Evolutionary conservation across 1,139 yeast species (phyloP), one percentile per base, ranked within the genome.

Genomic region (Chernovozyma sophiae-reginae): DNA sequence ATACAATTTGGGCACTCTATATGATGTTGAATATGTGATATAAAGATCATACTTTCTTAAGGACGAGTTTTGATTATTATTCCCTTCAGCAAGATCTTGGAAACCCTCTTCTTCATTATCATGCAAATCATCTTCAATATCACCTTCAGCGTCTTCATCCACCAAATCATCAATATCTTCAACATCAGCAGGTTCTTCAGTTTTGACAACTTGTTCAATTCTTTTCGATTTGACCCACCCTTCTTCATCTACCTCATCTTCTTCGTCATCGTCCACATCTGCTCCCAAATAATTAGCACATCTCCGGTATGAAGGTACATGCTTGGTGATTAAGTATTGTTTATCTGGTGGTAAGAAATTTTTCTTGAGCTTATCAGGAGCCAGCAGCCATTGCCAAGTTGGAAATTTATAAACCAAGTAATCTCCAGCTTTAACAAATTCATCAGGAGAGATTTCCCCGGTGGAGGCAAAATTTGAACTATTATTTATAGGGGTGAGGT

Each of bases 391-490:
- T 45, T 81, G 78, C 98, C 99, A 92, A 0, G 97, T 94, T 2
- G 98, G 97, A 58, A 94, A 92, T 68, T 86, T 86, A 60, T 79
- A 80, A 26, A 82, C 92, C 43, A 92, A 65, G 56, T 86, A 89
- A 53, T 90, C 96, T n/a, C 97, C 97, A 4, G 97, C 96, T 38
- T 67, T 70, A 8, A 87, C 89, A 60, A 89, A 90, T 57, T 90
- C 97, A 42, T 86, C 95, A 3, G 97, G 97, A 1, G 96, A 84
- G 38, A 92, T 81, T 57, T 90, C 94, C 3, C 98, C 98, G 0
- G 96, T 86, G 34, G 73, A 64, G 38, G 79, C 70, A 62, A 89
- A 92, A 30, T 92, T 86, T 20, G 97, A 87, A 16, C 68, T 75
- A 58, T 89, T 87, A 34, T 81, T 76, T 8, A 90, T 82, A 1